Evolutionary conservation across 2,329 filamentous ascomycete genomes (phyloP), one percentile per base, ranked within the genome.

Genomic region (Penicillium sp.): DNA sequence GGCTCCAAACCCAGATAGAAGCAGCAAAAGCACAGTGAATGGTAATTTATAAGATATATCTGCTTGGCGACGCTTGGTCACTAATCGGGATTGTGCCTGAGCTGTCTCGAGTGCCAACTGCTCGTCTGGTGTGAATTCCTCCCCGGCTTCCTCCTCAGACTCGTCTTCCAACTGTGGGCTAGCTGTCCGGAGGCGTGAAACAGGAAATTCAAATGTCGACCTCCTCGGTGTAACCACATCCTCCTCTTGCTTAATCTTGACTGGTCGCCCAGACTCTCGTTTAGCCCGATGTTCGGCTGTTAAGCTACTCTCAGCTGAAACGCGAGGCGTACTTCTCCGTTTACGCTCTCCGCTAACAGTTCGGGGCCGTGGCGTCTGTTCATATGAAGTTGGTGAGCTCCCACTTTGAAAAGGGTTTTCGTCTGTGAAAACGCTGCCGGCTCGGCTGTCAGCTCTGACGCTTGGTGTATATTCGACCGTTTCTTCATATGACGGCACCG

Each of bases 361-460:
- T 26, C 66, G 63, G 12, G 65, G 59, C 74, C 21, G 81, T 74
- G 26, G 78, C 77, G 58, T 60, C 20, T 68, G 77, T 26, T 79
- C 73, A 1, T 73, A 71, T n/a, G 76, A 69, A 5, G 81, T 73
- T 1, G 90, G 86, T 9, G 90, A 88, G 71, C 87, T 89, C 42
- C 91, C 88, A 68, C 89, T 90, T 71, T 97, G 93, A 69, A 97
- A 97, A 0, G 93, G 92, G 66, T 97, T 97, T 54, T 97, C 91
- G 63, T 87, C 83, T 1, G 88, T 91, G 72, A 97, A 97, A 30
- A 89, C 87, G 65, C 81, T 88, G 33, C 82, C 81, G 6, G 81
- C 79, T 40, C 66, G 69, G 7, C 67, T 70, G 45, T 79, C 75
- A 9, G 74, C 66, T 60, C 81, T 82, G 18, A 76, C 61, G 18